A percentile compares a stretch with the other conserved stretches of the same genome.
These are phyloP conservation scores for Carex cristatella DNA, from an alignment of 176 grass and related monocot species.

Conservation along the genomic window DNA sequence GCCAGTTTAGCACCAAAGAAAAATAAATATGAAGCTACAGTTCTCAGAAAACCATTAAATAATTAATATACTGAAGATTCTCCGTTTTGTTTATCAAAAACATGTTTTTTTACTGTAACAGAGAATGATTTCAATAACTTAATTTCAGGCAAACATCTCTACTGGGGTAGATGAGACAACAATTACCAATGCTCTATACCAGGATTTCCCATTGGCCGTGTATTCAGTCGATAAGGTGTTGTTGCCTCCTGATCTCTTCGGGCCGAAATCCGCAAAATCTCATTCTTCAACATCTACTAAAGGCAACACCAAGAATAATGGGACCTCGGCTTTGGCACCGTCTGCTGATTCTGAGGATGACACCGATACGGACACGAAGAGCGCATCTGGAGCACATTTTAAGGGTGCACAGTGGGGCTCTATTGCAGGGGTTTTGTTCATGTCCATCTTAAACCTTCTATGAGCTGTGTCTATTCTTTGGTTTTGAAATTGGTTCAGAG, in stretches of 20 bases:
- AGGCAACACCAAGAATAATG: constrained; percentile 9
- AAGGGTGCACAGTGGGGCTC: constrained; percentile 3
- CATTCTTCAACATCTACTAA: constrained; percentile 10
- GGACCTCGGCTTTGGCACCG: constrained; percentile 3
- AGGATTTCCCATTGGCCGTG: constrained; percentile 32
- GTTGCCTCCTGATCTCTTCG: constrained; percentile 34
- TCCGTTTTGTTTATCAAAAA: too few species aligned
- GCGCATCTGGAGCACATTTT: not conserved
- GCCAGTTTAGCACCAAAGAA: too few species aligned
- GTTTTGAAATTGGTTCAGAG: constrained; percentile 2
- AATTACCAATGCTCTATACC: constrained; percentile 26
- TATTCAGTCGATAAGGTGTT: constrained; percentile 39
- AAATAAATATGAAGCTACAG: too few species aligned
- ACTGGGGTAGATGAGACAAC: constrained; percentile 25
- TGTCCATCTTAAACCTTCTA: constrained; percentile 9
- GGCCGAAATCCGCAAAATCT: constrained; percentile 12
- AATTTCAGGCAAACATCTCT: constrained; percentile 28
- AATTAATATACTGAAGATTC: too few species aligned
- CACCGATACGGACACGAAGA: not conserved
- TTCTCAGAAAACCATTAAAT: too few species aligned
- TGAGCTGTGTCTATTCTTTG: not conserved
- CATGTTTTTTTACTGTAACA: too few species aligned
- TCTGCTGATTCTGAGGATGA: constrained; percentile 13
- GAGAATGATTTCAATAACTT: too few species aligned
- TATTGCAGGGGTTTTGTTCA: not conserved